Base-by-base conservation (phyloP, 2,329 filamentous ascomycete genomes). In the Diaporthe destruens region DNA sequence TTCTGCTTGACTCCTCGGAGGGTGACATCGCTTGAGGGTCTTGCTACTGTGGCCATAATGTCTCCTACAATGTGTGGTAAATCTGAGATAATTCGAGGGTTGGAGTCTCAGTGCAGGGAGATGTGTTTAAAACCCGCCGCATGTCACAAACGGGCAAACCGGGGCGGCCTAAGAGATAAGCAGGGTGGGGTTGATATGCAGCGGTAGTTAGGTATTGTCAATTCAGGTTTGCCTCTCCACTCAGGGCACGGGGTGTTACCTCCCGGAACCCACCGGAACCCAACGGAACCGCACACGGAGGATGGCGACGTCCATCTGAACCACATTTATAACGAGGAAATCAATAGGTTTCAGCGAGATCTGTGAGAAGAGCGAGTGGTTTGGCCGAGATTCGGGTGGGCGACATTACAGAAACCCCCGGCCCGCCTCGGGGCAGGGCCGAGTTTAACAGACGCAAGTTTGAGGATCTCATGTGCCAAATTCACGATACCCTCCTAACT, bases 1-100 rank as follows among this genome's bases (percentile, higher is more conserved):
- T 69, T 69, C n/a, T 69, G 42, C 14, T 44, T 56, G 54, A 69
- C 36, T 29, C 36, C 67, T 12, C 23, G 54, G 2, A 49, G 54
- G n/a, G 67, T 57, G 12, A 51, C 54, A 47, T 49, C 23, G 54
- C 54, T 25, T 16, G 67, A n/a, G 6, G 29, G 29, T 18, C n/a
- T 20, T 39, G 32, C 12, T n/a, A 36, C 54, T 69, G 67, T 34
- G 20, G 67, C 67, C 67, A 59, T 59, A 2, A 9, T 39, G 25
- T 2, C 3, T 20, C 23, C n/a, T 51, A 36, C 6, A 6, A 36
- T 25, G 20, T 9, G 16, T 7, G 32, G 53, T 1, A 16, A 39
- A 25, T 0, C 1, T 20, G n/a, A n/a, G 16, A 39, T 12, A 36
- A 2, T 25, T 18, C 5, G 18, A 29, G 25, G 12, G n/a, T 12